These are phyloP conservation scores for Colletotrichum sp. DNA, from an alignment of 2,329 filamentous ascomycete species.

Conservation along the genomic window DNA sequence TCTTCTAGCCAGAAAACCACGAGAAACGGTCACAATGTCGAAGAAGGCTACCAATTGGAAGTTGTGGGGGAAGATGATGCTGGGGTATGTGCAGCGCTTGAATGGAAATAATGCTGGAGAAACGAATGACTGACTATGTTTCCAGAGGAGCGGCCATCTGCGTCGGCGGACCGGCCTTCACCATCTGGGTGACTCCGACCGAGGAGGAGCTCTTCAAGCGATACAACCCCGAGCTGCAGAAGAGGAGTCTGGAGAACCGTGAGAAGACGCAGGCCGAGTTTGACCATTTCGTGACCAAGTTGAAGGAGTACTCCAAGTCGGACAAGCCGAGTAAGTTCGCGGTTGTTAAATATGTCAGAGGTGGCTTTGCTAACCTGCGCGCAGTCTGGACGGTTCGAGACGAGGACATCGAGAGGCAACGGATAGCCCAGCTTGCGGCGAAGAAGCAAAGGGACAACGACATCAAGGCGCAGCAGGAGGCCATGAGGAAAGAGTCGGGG, in stretches of 20 bases:
- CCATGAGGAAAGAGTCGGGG: conserved; percentile 55
- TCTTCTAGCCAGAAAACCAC: background rate
- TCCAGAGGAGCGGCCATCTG: conserved; percentile 72
- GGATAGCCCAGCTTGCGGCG: conserved; percentile 39
- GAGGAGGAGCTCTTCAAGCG: conserved; percentile 91
- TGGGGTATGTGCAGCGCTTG: conserved; percentile 57
- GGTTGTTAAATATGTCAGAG: background rate
- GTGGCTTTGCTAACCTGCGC: background rate
- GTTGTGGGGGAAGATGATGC: conserved; percentile 73
- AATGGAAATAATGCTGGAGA: background rate
- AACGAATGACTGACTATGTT: background rate
- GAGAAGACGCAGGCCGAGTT: conserved; percentile 83
- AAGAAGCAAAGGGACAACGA: conserved; percentile 43
- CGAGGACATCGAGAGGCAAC: conserved; percentile 50
- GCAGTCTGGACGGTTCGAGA: conserved; percentile 58
- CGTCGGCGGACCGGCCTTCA: conserved; percentile 85
- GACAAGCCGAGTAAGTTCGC: conserved; percentile 96
- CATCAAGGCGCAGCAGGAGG: conserved; percentile 48
- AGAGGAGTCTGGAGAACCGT: conserved; percentile 81
- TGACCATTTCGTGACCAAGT: conserved; percentile 80
- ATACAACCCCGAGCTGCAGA: conserved; percentile 95
- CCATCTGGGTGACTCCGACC: conserved; percentile 79
- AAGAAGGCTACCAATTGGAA: conserved; percentile 59
- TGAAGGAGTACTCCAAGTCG: conserved; percentile 91
- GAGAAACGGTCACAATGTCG: conserved; percentile 34